Evolutionary conservation across 306 rosid species (phyloP).

Genomic region (Astragalus membranaceus): DNA sequence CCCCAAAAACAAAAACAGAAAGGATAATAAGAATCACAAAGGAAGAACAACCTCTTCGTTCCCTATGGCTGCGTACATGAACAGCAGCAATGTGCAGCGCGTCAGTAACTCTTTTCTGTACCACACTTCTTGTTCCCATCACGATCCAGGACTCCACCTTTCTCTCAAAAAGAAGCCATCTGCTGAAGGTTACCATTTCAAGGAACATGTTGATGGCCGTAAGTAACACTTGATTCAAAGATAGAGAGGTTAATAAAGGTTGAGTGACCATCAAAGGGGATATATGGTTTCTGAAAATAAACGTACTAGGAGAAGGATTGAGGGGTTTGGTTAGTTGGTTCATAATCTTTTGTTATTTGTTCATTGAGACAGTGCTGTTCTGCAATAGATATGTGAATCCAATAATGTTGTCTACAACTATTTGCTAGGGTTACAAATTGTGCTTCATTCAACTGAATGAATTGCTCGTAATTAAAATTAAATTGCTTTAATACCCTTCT

Average conservation of each 20-base stretch:
- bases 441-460: not conserved
- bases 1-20: too few species aligned
- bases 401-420: not conserved
- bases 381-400: not conserved
- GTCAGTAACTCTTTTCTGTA: conserved; percentile 68
- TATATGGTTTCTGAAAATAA: too few species aligned
- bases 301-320: too few species aligned
- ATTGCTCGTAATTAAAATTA: too few species aligned
- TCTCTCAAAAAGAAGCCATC: conserved; percentile 55
- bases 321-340: too few species aligned
- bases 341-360: not conserved
- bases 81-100: conserved; percentile 93
- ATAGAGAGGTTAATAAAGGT: not conserved
- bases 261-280: not conserved
- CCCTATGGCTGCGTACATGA: conserved; percentile 58
- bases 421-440: not conserved
- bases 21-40: conserved; percentile 27
- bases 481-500: too few species aligned
- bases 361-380: not conserved
- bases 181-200: conserved; percentile 37
- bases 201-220: conserved; percentile 17
- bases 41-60: conserved; percentile 23
- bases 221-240: not conserved
- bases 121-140: conserved; percentile 51
- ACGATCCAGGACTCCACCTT: conserved; percentile 80